phyloP scores from a whole-genome alignment of 2,329 filamentous ascomycete genomes.

The Cylindrodendrum hubeiense region DNA sequence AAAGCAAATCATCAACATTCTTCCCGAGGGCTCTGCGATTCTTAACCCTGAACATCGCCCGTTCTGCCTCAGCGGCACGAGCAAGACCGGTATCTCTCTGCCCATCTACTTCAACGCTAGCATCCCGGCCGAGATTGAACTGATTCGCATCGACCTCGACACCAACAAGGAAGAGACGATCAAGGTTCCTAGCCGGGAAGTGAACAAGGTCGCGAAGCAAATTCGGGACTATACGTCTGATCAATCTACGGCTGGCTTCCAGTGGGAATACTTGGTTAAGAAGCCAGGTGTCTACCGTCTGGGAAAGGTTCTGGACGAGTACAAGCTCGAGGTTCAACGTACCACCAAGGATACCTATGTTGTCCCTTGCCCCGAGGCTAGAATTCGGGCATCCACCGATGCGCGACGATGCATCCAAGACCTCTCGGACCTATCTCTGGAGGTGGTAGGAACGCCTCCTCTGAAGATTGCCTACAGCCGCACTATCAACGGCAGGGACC shows the following conservation, averaged over 20 bases:
- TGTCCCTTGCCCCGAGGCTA: slow-evolving; percentile 85
- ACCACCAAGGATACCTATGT: slow-evolving; percentile 83
- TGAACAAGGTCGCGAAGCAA: slow-evolving; percentile 80
- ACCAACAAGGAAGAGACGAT: slow-evolving; percentile 85
- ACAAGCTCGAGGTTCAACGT: slow-evolving; percentile 91
- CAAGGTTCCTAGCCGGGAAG: slow-evolving; percentile 78
- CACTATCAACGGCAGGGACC: slow-evolving; percentile 84
- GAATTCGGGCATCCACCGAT: slow-evolving; percentile 71
- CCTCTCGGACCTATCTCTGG: slow-evolving; percentile 84
- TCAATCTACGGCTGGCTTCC: slow-evolving; percentile 69
- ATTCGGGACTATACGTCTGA: slow-evolving; percentile 75
- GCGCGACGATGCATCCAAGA: slow-evolving; percentile 86
- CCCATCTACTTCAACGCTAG: slow-evolving; percentile 97
- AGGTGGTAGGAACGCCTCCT: slow-evolving; percentile 90
- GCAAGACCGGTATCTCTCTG: slow-evolving; percentile 72
- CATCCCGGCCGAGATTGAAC: slow-evolving; percentile 86
- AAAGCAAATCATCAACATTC: slow-evolving; percentile 96
- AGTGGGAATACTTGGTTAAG: slow-evolving; percentile 81
- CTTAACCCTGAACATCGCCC: slow-evolving; percentile 85
- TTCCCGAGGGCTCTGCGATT: slow-evolving; percentile 94
- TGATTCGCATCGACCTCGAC: slow-evolving; percentile 88
- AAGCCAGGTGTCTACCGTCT: slow-evolving; percentile 91
- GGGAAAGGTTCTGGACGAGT: slow-evolving; percentile 88
- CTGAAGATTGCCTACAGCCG: slow-evolving; percentile 94
- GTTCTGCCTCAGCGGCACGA: slow-evolving; percentile 80